Conservation (phyloP, 306 rosid species). For the Cyclanthera cordifolia region DNA sequence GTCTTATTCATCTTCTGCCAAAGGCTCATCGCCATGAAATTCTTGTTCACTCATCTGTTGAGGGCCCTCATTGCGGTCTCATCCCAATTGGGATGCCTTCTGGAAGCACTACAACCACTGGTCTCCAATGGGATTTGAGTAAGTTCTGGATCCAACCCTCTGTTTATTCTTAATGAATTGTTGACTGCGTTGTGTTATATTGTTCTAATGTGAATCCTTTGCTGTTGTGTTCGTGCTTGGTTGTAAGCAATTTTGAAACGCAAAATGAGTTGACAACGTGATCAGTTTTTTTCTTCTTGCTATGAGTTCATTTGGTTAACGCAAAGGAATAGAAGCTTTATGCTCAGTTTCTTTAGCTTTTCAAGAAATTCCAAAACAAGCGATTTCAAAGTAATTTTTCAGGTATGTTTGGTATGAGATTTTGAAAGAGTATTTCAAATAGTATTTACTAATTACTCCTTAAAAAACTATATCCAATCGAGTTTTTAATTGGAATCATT, state of each 20-base stretch:
- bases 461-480: too few relatives aligned
- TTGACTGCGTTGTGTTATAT: not conserved
- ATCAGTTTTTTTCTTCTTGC: not conserved
- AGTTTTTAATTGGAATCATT: too few relatives aligned
- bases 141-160: conserved; percentile 24
- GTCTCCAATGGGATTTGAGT: conserved; percentile 90
- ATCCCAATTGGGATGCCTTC: conserved; percentile 79
- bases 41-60: conserved; percentile 49
- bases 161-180: not conserved
- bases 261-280: not conserved
- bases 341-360: not conserved
- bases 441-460: too few relatives aligned
- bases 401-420: too few relatives aligned
- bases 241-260: conserved; percentile 1
- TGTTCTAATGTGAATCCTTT: not conserved
- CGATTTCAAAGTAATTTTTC: not conserved
- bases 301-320: not conserved
- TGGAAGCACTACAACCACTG: conserved; percentile 70
- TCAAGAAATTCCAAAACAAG: not conserved
- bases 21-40: conserved; percentile 55
- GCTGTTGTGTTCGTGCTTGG: not conserved
- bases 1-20: conserved; percentile 79
- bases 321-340: not conserved
- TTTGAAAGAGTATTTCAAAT: too few relatives aligned
- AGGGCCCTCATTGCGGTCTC: conserved; percentile 96